Evolutionary conservation across 306 rosid species (phyloP).

Genomic region (Argentina anserina): DNA sequence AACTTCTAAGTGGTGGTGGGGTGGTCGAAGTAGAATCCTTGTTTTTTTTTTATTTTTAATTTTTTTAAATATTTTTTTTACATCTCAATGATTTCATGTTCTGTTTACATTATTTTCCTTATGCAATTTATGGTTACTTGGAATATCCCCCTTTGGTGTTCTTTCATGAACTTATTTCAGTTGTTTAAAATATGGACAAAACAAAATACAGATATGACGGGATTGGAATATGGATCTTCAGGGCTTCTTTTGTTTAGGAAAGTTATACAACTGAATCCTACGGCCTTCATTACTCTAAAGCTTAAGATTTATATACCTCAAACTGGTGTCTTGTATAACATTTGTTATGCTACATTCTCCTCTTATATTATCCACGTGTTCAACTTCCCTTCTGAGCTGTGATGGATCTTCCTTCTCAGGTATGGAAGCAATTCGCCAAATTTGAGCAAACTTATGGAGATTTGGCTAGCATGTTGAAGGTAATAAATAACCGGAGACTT

Average conservation of each 20-base stretch:
- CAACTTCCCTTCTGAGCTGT: background rate
- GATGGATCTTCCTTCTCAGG: slow-evolving; percentile 40
- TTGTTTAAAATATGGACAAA: background rate
- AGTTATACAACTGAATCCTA: background rate
- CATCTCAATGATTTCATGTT: background rate
- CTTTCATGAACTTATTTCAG: background rate
- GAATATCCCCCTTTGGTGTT: background rate
- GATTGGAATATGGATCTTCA: background rate
- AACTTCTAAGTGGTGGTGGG: too few relatives aligned
- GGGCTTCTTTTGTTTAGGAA: background rate
- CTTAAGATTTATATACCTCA: background rate
- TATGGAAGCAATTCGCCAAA: slow-evolving; percentile 80
- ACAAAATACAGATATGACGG: background rate
- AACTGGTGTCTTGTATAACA: background rate
- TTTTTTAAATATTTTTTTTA: too few relatives aligned
- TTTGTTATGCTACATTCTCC: background rate
- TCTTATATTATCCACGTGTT: background rate
- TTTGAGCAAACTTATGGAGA: slow-evolving; percentile 96
- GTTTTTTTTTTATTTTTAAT: too few relatives aligned
- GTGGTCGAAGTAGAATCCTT: background rate
- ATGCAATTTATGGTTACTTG: background rate
- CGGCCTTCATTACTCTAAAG: background rate
- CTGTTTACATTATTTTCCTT: background rate
- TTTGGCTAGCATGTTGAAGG: slow-evolving; percentile 93
- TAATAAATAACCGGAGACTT: slow-evolving; percentile 4